Percentiles rank a stretch among this genome's conserved stretches.
phyloP scores from a whole-genome alignment of 257 asterid genomes.

The Scutellaria baicalensis region DNA sequence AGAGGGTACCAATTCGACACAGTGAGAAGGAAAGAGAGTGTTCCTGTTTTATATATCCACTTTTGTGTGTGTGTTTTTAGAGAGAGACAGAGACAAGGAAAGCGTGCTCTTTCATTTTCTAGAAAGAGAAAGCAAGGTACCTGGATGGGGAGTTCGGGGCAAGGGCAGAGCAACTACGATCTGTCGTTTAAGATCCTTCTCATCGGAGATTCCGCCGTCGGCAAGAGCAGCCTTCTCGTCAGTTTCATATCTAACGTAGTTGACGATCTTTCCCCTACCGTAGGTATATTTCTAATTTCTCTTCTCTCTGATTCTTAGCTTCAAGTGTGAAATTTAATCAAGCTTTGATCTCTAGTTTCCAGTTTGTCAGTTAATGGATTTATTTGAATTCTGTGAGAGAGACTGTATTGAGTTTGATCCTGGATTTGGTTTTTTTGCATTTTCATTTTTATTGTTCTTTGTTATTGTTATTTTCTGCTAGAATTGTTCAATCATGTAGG shows the following conservation, averaged over 20 bases:
- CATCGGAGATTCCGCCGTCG: constrained; percentile 96
- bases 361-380: not conserved
- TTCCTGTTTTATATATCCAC: not conserved
- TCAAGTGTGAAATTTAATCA: not conserved
- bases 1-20: constrained; percentile 10
- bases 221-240: constrained; percentile 91
- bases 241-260: constrained; percentile 68
- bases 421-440: constrained; percentile 9
- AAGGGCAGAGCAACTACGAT: constrained; percentile 68
- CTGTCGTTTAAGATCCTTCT: constrained; percentile 88
- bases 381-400: not conserved
- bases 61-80: not conserved
- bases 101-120: not conserved
- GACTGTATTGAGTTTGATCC: not conserved
- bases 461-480: not conserved
- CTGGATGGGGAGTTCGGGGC: constrained; percentile 56
- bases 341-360: constrained; percentile 5
- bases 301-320: not conserved
- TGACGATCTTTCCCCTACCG: constrained; percentile 83
- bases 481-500: not conserved
- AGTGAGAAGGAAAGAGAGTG: constrained; percentile 9
- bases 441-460: not conserved
- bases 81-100: not conserved
- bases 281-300: constrained; percentile 41
- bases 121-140: constrained; percentile 14